Percentiles rank a stretch among this genome's conserved stretches.
phyloP scores from a whole-genome alignment of 345 rosid genomes.

The Citrus mangshanensis region DNA sequence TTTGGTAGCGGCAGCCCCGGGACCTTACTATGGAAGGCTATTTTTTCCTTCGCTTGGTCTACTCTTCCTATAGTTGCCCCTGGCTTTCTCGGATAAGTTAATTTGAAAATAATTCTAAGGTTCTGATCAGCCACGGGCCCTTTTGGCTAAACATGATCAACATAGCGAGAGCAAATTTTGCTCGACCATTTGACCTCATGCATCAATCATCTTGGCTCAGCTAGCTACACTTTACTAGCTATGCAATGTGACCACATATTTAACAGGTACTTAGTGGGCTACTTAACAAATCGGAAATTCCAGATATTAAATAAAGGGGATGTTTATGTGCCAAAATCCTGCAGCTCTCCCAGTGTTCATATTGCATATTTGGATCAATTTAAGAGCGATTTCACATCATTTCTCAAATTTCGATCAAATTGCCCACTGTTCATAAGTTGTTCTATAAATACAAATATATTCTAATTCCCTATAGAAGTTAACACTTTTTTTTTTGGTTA shows the following conservation, averaged over 20 bases:
- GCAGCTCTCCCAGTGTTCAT: not conserved
- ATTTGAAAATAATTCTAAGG: too few species aligned
- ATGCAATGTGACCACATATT: too few species aligned
- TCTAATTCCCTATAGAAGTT: too few species aligned
- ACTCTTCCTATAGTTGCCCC: conserved; percentile 18
- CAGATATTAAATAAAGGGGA: not conserved
- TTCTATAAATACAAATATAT: not conserved
- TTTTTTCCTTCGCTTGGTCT: conserved; percentile 23
- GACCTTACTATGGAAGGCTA: conserved; percentile 21
- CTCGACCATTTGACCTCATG: too few species aligned
- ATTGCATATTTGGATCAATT: not conserved
- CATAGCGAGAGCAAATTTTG: too few species aligned
- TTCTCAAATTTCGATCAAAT: not conserved
- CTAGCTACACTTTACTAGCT: too few species aligned
- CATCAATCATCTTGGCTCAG: too few species aligned
- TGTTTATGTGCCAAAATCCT: not conserved
- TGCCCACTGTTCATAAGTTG: too few species aligned
- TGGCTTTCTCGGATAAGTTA: conserved; percentile 9
- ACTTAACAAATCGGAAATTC: not conserved
- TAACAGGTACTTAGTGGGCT: not conserved
- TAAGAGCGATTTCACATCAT: not conserved
- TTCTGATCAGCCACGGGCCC: too few species aligned
- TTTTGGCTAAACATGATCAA: too few species aligned
- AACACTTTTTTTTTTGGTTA: too few species aligned
- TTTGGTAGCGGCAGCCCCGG: conserved; percentile 12